Percentiles rank a stretch among this genome's conserved stretches.
Evolutionary conservation across 192 early-diverging fungal genomes (phyloP).

Genomic region (Gorgonomyces haynaldii): DNA sequence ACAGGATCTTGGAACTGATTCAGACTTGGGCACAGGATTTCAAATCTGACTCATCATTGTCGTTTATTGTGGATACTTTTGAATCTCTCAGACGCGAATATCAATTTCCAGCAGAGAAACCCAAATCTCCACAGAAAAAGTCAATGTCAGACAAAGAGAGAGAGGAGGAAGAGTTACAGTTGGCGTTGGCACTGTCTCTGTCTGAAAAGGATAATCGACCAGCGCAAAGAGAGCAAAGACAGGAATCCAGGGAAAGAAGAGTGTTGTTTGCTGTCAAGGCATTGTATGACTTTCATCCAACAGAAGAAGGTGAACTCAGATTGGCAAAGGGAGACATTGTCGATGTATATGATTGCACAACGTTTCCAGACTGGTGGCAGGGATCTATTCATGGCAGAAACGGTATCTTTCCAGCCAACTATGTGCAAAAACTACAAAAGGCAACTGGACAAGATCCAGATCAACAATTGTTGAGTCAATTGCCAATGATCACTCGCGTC

Average conservation of each 20-base stretch:
- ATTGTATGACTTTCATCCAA: slow-evolving; percentile 84
- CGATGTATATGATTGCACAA: slow-evolving; percentile 77
- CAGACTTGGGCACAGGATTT: slow-evolving; percentile 87
- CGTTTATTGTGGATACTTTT: slow-evolving; percentile 40
- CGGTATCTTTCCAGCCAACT: slow-evolving; percentile 97
- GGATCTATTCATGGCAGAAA: slow-evolving; percentile 73
- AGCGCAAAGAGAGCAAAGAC: slow-evolving; percentile 4
- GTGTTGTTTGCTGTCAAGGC: slow-evolving; percentile 75
- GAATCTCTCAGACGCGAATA: slow-evolving; percentile 27
- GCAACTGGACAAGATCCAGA: too few species aligned
- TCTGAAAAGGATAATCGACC: slow-evolving; percentile 36
- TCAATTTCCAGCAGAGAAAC: slow-evolving; percentile 7
- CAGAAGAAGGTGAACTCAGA: slow-evolving; percentile 82
- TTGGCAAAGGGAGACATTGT: slow-evolving; percentile 82
- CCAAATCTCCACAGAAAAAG: slow-evolving; percentile 9
- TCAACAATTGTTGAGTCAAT: neutral
- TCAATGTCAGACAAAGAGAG: slow-evolving; percentile 67
- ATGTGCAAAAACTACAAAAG: slow-evolving; percentile 49
- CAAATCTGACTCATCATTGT: slow-evolving; percentile 62
- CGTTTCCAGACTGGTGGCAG: slow-evolving; percentile 98
- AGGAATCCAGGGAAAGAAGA: slow-evolving; percentile 8
- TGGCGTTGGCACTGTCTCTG: slow-evolving; percentile 83
- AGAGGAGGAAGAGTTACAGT: slow-evolving; percentile 89
- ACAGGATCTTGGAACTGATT: slow-evolving; percentile 73
- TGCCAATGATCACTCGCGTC: slow-evolving; percentile 23